Percentiles rank a stretch among this genome's conserved stretches.
Evolutionary conservation across 75 land plant genomes (phyloP).

Genomic region (Larix kaempferi): DNA sequence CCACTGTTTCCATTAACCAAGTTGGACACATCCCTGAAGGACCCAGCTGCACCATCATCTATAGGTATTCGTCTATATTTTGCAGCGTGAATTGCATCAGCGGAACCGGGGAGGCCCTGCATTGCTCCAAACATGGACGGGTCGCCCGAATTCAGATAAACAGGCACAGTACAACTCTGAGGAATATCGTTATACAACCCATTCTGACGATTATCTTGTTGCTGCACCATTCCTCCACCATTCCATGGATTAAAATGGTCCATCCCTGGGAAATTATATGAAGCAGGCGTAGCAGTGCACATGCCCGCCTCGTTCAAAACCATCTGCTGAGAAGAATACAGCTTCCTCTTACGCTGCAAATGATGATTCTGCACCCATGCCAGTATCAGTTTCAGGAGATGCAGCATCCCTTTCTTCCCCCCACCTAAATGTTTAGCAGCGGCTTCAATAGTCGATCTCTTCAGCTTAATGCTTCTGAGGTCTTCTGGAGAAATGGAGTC

Average conservation of each 20-base stretch:
- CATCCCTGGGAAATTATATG: not conserved
- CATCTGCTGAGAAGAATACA: not conserved
- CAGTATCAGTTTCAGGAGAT: conserved; percentile 66
- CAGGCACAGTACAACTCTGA: not conserved
- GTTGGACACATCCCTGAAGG: not conserved
- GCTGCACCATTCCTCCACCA: not conserved
- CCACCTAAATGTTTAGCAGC: conserved; percentile 68
- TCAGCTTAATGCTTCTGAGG: conserved; percentile 63
- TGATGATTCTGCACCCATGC: conserved; percentile 72
- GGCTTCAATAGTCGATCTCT: conserved; percentile 61
- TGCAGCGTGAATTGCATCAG: conserved; percentile 1
- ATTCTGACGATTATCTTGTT: not conserved
- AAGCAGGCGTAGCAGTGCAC: not conserved
- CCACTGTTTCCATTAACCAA: not conserved
- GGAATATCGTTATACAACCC: not conserved
- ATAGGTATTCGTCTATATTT: conserved; percentile 9
- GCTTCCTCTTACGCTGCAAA: conserved; percentile 36
- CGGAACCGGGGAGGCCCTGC: not conserved
- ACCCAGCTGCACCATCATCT: not conserved
- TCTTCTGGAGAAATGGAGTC: conserved; percentile 71
- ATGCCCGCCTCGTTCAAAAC: not conserved
- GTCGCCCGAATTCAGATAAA: not conserved
- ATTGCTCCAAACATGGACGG: not conserved
- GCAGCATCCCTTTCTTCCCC: conserved; percentile 56
- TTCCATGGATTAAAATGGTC: conserved; percentile 5